These are phyloP conservation scores for Gynostemma pentaphyllum DNA, from an alignment of 306 rosid genomes.

Conservation along the genomic window DNA sequence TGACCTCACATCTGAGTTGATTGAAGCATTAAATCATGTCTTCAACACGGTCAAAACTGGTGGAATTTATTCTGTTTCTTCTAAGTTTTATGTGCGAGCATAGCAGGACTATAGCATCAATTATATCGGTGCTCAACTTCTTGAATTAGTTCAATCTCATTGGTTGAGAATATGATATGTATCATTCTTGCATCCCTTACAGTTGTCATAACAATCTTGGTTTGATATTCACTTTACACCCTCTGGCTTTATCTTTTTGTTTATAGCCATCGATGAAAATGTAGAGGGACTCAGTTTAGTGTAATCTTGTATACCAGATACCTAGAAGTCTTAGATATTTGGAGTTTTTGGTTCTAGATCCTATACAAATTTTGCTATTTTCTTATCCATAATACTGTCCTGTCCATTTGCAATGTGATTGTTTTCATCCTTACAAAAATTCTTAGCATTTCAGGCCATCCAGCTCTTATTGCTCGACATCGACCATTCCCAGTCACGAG, in stretches of 20 bases:
- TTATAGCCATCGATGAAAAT: no score
- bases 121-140: no score
- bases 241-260: no score
- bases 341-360: neutral
- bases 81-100: neutral
- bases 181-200: no score
- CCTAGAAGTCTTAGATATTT: neutral
- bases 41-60: neutral
- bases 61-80: neutral
- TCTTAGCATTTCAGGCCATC: conserved; percentile 47
- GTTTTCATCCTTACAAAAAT: neutral
- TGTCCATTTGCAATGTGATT: neutral
- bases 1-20: neutral
- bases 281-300: neutral
- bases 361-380: neutral
- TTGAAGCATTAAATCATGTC: neutral
- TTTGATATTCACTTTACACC: no score
- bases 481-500: conserved; percentile 68
- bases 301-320: neutral
- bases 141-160: no score
- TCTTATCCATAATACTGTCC: neutral
- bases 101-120: neutral
- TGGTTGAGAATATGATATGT: no score
- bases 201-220: no score
- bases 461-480: conserved; percentile 80